phyloP scores from a whole-genome alignment of 495 filamentous ascomycete species.

The Lentithecium fluviatile region DNA sequence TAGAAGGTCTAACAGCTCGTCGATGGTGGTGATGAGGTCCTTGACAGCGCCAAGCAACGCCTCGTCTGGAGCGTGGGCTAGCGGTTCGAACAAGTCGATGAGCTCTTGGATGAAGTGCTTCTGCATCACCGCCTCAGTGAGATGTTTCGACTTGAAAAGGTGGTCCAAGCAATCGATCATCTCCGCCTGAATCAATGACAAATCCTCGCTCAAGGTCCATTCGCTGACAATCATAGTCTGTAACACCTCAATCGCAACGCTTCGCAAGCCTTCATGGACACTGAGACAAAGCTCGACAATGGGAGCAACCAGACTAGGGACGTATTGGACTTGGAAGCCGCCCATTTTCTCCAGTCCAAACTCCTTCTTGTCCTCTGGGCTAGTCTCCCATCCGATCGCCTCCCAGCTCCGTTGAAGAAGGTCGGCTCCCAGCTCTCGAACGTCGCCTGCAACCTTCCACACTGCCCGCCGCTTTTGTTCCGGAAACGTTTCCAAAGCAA shows the following conservation, averaged over 20 bases:
- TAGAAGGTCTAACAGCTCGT: slow-evolving; percentile 87
- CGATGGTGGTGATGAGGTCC: slow-evolving; percentile 75
- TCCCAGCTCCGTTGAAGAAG: slow-evolving; percentile 85
- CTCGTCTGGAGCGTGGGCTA: slow-evolving; percentile 65
- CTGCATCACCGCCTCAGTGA: slow-evolving; percentile 85
- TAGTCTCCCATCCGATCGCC: slow-evolving; percentile 95
- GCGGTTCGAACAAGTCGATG: slow-evolving; percentile 71
- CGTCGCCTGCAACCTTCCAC: slow-evolving; percentile 98
- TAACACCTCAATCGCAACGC: slow-evolving; percentile 86
- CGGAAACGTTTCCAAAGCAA: slow-evolving; percentile 93
- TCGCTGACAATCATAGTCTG: slow-evolving; percentile 98
- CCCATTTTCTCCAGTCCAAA: slow-evolving; percentile 84
- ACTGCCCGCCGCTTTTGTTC: slow-evolving; percentile 95
- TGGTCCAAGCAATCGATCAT: slow-evolving; percentile 92
- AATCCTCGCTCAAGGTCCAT: slow-evolving; percentile 93
- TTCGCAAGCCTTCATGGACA: slow-evolving; percentile 86
- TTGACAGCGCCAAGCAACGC: slow-evolving; percentile 73
- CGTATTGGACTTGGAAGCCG: slow-evolving; percentile 97
- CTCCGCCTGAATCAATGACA: slow-evolving; percentile 90
- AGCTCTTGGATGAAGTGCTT: slow-evolving; percentile 91
- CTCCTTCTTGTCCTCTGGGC: slow-evolving; percentile 65
- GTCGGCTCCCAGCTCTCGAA: slow-evolving; percentile 85
- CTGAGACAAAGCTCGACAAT: slow-evolving; percentile 94
- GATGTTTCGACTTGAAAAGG: slow-evolving; percentile 83
- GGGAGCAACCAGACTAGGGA: slow-evolving; percentile 83